Percentiles rank a stretch among this genome's conserved stretches.
These are phyloP conservation scores for Talaromyces wortmannii DNA, from an alignment of 495 filamentous ascomycete species.

Conservation along the genomic window DNA sequence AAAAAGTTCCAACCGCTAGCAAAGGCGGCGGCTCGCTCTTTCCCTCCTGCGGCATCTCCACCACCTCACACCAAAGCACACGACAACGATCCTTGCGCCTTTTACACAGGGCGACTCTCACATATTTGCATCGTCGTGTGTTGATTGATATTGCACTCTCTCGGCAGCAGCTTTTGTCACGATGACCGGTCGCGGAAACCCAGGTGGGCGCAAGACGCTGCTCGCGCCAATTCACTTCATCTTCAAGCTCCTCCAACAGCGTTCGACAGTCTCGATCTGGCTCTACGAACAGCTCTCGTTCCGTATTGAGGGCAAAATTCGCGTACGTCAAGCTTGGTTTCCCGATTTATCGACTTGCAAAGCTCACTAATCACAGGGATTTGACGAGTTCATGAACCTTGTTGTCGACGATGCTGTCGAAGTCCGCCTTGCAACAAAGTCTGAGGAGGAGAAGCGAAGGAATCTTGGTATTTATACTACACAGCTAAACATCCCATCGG, in stretches of 20 bases:
- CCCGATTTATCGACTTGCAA: not conserved
- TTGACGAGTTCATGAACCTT: constrained; percentile 99
- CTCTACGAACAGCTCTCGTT: constrained; percentile 92
- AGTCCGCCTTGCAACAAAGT: constrained; percentile 79
- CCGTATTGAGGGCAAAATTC: constrained; percentile 90
- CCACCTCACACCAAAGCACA: not conserved
- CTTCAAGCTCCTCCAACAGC: constrained; percentile 89
- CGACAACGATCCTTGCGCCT: not conserved
- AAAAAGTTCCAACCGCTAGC: not conserved
- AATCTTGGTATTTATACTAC: constrained; percentile 57
- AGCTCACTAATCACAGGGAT: constrained; percentile 51
- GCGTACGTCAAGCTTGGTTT: constrained; percentile 45
- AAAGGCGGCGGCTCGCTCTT: not conserved
- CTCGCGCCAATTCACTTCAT: constrained; percentile 98
- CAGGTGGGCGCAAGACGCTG: constrained; percentile 79
- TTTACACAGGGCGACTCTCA: not conserved
- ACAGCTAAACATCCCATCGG: not conserved
- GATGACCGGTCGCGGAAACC: constrained; percentile 75
- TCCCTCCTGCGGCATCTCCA: not conserved
- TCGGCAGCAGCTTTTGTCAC: not conserved
- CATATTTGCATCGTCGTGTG: not conserved
- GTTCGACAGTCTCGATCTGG: constrained; percentile 87
- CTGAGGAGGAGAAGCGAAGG: constrained; percentile 69
- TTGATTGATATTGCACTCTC: too few relatives aligned
- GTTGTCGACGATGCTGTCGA: constrained; percentile 94